Conservation (phyloP, 192 early-diverging fungal genomes). For the Glomus cerebriforme region DNA sequence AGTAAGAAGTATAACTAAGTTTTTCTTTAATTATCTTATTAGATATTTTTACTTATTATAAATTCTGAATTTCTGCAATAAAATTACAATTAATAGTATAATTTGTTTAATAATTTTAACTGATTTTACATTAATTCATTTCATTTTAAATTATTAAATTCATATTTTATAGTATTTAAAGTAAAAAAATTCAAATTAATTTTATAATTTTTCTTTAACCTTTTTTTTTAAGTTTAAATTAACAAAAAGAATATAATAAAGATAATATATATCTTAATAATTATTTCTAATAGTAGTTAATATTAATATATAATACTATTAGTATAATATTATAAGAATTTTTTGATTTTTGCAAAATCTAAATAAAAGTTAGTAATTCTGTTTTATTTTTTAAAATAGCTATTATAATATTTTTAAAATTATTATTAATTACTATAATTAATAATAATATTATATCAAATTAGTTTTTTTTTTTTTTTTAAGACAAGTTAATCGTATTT, state of each 20-base stretch:
- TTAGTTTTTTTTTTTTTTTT: no score
- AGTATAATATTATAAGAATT: neutral
- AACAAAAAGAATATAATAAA: neutral
- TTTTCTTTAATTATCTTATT: neutral
- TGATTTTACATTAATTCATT: no score
- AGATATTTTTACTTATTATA: neutral
- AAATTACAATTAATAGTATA: neutral
- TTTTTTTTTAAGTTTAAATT: neutral
- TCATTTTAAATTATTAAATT: no score
- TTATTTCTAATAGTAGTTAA: neutral
- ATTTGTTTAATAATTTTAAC: neutral
- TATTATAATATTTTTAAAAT: neutral
- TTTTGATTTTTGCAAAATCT: neutral
- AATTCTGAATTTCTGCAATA: neutral
- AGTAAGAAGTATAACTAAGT: neutral
- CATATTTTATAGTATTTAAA: neutral
- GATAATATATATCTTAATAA: neutral
- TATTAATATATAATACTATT: neutral
- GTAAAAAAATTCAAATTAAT: neutral
- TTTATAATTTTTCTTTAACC: neutral
- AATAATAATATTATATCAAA: slow-evolving; percentile 5
- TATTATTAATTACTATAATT: neutral
- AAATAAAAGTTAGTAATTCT: neutral
- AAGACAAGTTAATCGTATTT: no score
- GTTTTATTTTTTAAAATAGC: neutral